These are phyloP conservation scores for Xylaria nigripes DNA, from an alignment of 495 filamentous ascomycete species.

Conservation along the genomic window DNA sequence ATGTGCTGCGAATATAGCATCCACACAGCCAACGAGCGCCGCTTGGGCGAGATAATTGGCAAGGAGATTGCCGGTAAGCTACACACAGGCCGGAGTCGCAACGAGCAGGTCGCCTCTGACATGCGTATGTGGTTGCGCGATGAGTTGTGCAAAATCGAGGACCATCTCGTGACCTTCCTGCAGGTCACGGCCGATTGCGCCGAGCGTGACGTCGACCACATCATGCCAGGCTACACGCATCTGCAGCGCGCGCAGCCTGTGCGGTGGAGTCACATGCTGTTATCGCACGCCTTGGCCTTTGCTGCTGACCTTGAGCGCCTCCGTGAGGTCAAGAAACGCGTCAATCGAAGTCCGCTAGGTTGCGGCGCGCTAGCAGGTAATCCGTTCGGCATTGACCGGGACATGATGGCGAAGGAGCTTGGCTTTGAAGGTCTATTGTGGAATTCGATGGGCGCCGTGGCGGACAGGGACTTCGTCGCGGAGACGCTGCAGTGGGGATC, in stretches of 20 bases:
- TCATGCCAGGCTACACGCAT: slow-evolving; percentile 78
- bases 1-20: slow-evolving; percentile 43
- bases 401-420: slow-evolving; percentile 78
- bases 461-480: slow-evolving; percentile 81
- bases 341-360: slow-evolving; percentile 75
- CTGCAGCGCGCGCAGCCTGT: slow-evolving; percentile 87
- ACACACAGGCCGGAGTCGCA: slow-evolving; percentile 84
- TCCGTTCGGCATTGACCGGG: slow-evolving; percentile 80
- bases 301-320: slow-evolving; percentile 71
- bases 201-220: slow-evolving; percentile 39
- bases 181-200: slow-evolving; percentile 65
- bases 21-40: slow-evolving; percentile 87
- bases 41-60: slow-evolving; percentile 70
- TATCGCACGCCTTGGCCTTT: slow-evolving; percentile 72
- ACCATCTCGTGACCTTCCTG: slow-evolving; percentile 60
- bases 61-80: slow-evolving; percentile 82
- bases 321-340: slow-evolving; percentile 60
- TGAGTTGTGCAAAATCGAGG: slow-evolving; percentile 63
- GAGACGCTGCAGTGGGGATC: slow-evolving; percentile 87
- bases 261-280: slow-evolving; percentile 80
- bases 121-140: slow-evolving; percentile 89
- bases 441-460: slow-evolving; percentile 74
- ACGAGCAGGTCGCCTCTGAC: slow-evolving; percentile 91
- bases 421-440: slow-evolving; percentile 71
- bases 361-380: slow-evolving; percentile 85